Evolutionary conservation across 352 stramenopile genomes (phyloP), one percentile per base, ranked within the genome.

Genomic region (Peronospora belbahrii): DNA sequence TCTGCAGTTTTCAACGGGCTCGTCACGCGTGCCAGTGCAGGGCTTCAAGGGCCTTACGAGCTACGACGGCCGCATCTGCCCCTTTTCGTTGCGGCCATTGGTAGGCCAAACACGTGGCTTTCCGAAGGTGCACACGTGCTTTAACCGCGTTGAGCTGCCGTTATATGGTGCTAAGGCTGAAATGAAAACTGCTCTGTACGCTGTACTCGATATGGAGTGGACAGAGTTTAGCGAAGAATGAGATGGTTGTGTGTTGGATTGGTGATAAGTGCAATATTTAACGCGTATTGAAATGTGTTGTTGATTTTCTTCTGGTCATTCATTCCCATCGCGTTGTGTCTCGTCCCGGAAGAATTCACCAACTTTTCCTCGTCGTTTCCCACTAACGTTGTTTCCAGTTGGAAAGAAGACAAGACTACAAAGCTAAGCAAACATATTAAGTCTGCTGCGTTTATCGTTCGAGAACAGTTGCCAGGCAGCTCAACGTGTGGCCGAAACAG

Each of bases 121-220:
- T 43, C 81, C 81, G 0, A 78, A 74, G 15, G 77, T 88, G 4
- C 81, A 92, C 56, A 88, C 81, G 45, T 92, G 81, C 51, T 92
- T 89, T 59, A 89, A 92, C 38, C 81, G 78, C 30, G 69, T 90
- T 17, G 81, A 93, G 38, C 31, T 90, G 50, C 81, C 81, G 14
- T 40, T 85, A n/a, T 93, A 93, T 44, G 49, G 41, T 22, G 86
- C 60, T 5, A 97, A 94, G 63, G 61, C 72, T 33, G 88, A 98
- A 49, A 66, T 99, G 19, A 74, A 97, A 45, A 79, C 97, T 48
- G 96, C 96, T 20, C 70, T 99, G 1, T 96, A 87, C 40, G 77
- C 97, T 41, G 87, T 97, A 13, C 87, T 99, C 14, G 88, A 95
- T 30, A 98, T 98, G 91, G 92, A 97, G 49, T 74, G 90, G 44